Evolutionary conservation across 108 stramenopile genomes (phyloP).

Genomic region (Chaetoceros tenuissimus): DNA sequence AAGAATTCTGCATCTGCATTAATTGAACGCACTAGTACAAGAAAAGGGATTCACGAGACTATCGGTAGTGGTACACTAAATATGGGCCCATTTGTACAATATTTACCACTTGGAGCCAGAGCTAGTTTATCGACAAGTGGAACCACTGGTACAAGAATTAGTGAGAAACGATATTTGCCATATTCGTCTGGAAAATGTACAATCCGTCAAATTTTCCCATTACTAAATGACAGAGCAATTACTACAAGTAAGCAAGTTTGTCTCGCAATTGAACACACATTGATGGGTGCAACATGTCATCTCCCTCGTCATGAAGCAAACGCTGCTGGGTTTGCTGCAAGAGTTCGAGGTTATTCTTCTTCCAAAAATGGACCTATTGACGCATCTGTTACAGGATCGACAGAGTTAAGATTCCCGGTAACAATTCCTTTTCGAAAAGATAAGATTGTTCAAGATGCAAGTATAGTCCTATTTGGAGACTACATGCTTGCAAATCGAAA

Average conservation of each 20-base stretch:
- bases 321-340: constrained; percentile 46
- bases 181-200: constrained; percentile 53
- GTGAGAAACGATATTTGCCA: constrained; percentile 14
- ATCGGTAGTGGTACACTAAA: constrained; percentile 41
- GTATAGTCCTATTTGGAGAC: constrained; percentile 64
- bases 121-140: constrained; percentile 23
- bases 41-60: constrained; percentile 29
- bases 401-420: constrained; percentile 69
- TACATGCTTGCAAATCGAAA: constrained; percentile 43
- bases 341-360: constrained; percentile 46
- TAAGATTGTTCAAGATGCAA: constrained; percentile 18
- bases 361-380: constrained; percentile 23
- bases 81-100: constrained; percentile 33
- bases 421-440: constrained; percentile 9
- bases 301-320: constrained; percentile 72
- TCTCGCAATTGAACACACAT: constrained; percentile 55
- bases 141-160: constrained; percentile 25
- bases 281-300: constrained; percentile 44
- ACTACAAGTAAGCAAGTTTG: constrained; percentile 10
- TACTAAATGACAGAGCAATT: constrained; percentile 4
- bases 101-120: constrained; percentile 34
- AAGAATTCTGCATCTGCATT: constrained; percentile 33
- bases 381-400: constrained; percentile 51
- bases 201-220: constrained; percentile 53
- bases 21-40: constrained; percentile 43